Conservation (phyloP, 1,139 yeast species). For the Pichia sp. region DNA sequence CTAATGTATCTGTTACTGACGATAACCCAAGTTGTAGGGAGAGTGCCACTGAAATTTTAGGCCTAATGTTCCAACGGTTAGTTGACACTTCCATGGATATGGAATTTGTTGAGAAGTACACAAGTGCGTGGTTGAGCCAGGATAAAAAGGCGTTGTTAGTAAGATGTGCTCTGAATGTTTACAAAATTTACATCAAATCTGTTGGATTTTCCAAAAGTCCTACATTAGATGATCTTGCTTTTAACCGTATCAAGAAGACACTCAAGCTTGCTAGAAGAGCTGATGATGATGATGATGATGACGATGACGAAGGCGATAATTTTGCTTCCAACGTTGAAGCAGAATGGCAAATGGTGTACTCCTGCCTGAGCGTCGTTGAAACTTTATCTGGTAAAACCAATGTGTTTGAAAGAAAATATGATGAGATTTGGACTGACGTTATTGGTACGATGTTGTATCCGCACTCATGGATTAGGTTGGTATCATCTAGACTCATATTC, state of each 20-base stretch:
- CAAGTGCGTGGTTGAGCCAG: conserved; percentile 65
- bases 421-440: conserved; percentile 49
- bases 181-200: conserved; percentile 56
- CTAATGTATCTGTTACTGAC: conserved; percentile 75
- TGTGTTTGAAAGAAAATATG: conserved; percentile 30
- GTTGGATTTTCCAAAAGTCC: conserved; percentile 42
- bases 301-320: conserved; percentile 11
- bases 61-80: conserved; percentile 51
- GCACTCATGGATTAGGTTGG: conserved; percentile 85
- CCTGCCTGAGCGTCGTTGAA: conserved; percentile 54
- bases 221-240: conserved; percentile 34
- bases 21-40: conserved; percentile 79
- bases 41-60: conserved; percentile 66
- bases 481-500: conserved; percentile 60
- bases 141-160: conserved; percentile 49
- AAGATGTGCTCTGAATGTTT: conserved; percentile 74
- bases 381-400: conserved; percentile 35
- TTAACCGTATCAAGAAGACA: conserved; percentile 19
- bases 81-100: conserved; percentile 33
- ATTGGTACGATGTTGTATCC: conserved; percentile 67
- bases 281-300: conserved; percentile 34
- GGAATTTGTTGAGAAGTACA: conserved; percentile 51
- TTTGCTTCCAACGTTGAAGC: conserved; percentile 19
- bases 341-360: conserved; percentile 76
- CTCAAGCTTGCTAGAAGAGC: conserved; percentile 34